A percentile compares a stretch with the other conserved stretches of the same genome.
phyloP scores from a whole-genome alignment of 2,329 filamentous ascomycete species.

The Colletotrichum chlorophyti region DNA sequence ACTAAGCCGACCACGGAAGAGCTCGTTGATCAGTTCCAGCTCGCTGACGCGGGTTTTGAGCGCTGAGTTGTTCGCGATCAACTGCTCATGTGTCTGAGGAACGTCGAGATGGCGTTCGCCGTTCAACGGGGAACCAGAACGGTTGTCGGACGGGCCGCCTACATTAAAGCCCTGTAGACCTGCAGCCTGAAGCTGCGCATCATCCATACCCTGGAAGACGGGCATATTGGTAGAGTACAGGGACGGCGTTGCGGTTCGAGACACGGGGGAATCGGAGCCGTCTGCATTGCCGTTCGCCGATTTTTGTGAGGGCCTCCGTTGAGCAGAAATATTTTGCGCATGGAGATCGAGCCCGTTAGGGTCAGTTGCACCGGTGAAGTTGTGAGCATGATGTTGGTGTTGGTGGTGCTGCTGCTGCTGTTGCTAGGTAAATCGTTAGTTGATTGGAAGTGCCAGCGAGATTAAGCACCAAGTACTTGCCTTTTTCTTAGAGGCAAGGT shows the following conservation, averaged over 20 bases:
- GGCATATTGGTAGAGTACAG: constrained; percentile 78
- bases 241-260: constrained; percentile 78
- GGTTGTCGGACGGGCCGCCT: constrained; percentile 60
- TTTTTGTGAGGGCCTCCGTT: constrained; percentile 73
- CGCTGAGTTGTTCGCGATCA: constrained; percentile 80
- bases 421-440: constrained; percentile 18
- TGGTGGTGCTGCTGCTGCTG: constrained; percentile 39
- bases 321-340: constrained; percentile 58
- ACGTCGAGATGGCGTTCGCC: constrained; percentile 71
- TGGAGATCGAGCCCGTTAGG: constrained; percentile 66
- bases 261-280: constrained; percentile 79
- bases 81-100: constrained; percentile 80
- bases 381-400: constrained; percentile 46
- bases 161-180: constrained; percentile 57
- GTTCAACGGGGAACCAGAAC: constrained; percentile 54
- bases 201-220: constrained; percentile 80
- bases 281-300: constrained; percentile 75
- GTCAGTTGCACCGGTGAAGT: constrained; percentile 49
- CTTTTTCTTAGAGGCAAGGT: constrained; percentile 84
- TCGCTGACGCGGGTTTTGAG: constrained; percentile 96
- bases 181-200: constrained; percentile 72
- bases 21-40: constrained; percentile 90
- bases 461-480: constrained; percentile 50
- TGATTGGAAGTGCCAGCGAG: neutral
- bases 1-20: constrained; percentile 77